These are phyloP conservation scores for Thinopyrum elongatum DNA, from an alignment of 176 grass and related monocot genomes.

Conservation along the genomic window DNA sequence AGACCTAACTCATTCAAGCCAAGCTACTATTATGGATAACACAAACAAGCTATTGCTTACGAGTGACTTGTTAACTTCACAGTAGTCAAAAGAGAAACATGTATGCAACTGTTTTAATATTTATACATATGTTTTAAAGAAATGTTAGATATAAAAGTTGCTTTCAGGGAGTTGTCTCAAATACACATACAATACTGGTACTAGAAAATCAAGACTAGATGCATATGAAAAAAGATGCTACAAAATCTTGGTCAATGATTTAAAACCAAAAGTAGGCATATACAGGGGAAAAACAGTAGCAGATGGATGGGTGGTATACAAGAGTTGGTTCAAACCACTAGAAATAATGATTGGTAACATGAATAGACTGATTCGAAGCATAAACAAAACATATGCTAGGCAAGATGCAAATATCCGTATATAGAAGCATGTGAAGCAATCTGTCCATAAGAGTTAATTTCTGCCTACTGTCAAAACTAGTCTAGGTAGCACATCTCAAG, in stretches of 20 bases:
- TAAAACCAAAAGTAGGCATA: constrained; percentile 1
- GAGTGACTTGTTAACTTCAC: neutral
- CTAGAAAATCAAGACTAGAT: neutral
- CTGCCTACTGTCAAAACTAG: neutral
- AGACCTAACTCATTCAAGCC: neutral
- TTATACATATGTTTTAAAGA: neutral
- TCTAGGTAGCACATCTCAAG: neutral
- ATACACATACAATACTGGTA: neutral
- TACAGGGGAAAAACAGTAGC: neutral
- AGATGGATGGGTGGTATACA: neutral
- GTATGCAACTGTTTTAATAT: constrained; percentile 6
- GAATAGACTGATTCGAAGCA: neutral
- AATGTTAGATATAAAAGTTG: neutral
- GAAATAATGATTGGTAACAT: neutral
- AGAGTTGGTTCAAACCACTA: neutral
- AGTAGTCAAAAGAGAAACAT: neutral
- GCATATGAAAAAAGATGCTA: neutral
- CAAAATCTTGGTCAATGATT: neutral
- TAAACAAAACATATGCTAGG: neutral
- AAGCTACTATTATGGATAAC: neutral
- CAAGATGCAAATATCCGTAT: neutral
- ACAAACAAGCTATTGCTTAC: neutral
- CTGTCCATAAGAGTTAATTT: neutral
- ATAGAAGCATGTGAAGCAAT: neutral
- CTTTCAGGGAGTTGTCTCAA: neutral